Evolutionary conservation across 805 yeast genomes (phyloP).

Genomic region (Blastobotrys terrestris): DNA sequence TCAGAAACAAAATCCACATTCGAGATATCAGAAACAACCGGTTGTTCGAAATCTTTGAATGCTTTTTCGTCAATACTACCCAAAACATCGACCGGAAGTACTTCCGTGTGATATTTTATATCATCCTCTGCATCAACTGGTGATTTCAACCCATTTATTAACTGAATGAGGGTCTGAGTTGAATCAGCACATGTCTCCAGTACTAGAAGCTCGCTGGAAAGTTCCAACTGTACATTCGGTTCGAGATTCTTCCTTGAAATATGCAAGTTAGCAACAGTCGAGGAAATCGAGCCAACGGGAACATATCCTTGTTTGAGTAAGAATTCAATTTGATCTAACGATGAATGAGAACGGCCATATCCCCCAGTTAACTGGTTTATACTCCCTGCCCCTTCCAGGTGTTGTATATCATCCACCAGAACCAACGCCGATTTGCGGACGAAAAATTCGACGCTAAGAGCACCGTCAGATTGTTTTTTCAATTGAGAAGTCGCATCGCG

Average conservation of each 20-base stretch:
- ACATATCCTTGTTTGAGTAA: constrained; percentile 46
- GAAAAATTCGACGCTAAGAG: constrained; percentile 37
- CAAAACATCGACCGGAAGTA: constrained; percentile 34
- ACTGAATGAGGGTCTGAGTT: constrained; percentile 59
- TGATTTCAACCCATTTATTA: constrained; percentile 64
- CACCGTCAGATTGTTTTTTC: constrained; percentile 32
- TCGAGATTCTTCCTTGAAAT: constrained; percentile 26
- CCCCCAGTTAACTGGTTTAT: constrained; percentile 10
- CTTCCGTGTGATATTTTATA: constrained; percentile 45
- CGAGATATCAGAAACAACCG: constrained; percentile 34
- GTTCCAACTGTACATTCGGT: constrained; percentile 11
- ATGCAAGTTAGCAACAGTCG: constrained; percentile 1
- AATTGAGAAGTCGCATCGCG: constrained; percentile 51
- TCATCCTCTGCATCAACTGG: constrained; percentile 55
- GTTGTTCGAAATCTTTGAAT: constrained; percentile 18
- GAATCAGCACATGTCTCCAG: constrained; percentile 70
- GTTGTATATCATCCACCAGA: constrained; percentile 56
- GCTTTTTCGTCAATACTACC: constrained; percentile 37
- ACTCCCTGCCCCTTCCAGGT: constrained; percentile 25
- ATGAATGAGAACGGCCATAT: neutral
- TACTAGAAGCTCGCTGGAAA: constrained; percentile 14
- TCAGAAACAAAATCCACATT: constrained; percentile 25
- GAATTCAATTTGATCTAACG: constrained; percentile 31
- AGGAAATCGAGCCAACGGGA: constrained; percentile 40
- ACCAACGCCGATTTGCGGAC: constrained; percentile 46